Conservation (phyloP, 768 basidiomycete species). For the Hortiboletus campestris region DNA sequence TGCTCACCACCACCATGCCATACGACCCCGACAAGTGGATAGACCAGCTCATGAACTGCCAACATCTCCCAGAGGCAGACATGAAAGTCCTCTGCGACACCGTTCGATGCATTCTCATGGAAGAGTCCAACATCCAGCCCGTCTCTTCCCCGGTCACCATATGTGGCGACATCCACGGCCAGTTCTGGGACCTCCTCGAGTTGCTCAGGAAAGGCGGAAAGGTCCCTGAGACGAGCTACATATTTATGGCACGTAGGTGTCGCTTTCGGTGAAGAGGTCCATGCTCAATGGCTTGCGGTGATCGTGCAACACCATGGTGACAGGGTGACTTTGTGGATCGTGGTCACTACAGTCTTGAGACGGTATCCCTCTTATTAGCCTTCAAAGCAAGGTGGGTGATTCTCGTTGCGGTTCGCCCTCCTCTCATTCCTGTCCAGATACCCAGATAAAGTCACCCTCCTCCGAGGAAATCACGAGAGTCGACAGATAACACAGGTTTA, state of each 20-base stretch:
- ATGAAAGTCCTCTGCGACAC: slow-evolving; percentile 93
- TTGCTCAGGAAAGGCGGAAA: slow-evolving; percentile 81
- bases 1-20: slow-evolving; percentile 25
- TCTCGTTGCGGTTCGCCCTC: neutral
- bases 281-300: slow-evolving; percentile 23
- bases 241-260: slow-evolving; percentile 87
- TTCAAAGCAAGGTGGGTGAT: slow-evolving; percentile 77
- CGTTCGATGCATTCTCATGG: slow-evolving; percentile 85
- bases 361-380: slow-evolving; percentile 83
- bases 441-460: slow-evolving; percentile 86
- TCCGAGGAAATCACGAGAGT: slow-evolving; percentile 96
- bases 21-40: slow-evolving; percentile 80
- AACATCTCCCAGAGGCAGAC: slow-evolving; percentile 84
- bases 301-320: neutral
- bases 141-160: slow-evolving; percentile 94
- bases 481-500: slow-evolving; percentile 98
- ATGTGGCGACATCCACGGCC: slow-evolving; percentile 95
- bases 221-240: slow-evolving; percentile 87
- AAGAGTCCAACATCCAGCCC: slow-evolving; percentile 97
- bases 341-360: slow-evolving; percentile 94
- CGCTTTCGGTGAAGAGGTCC: slow-evolving; percentile 25
- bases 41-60: slow-evolving; percentile 80
- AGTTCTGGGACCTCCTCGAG: slow-evolving; percentile 96
- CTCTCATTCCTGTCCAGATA: slow-evolving; percentile 51
- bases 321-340: slow-evolving; percentile 98